phyloP scores from a whole-genome alignment of 495 filamentous ascomycete genomes.

The Aspergillus bridgeri region DNA sequence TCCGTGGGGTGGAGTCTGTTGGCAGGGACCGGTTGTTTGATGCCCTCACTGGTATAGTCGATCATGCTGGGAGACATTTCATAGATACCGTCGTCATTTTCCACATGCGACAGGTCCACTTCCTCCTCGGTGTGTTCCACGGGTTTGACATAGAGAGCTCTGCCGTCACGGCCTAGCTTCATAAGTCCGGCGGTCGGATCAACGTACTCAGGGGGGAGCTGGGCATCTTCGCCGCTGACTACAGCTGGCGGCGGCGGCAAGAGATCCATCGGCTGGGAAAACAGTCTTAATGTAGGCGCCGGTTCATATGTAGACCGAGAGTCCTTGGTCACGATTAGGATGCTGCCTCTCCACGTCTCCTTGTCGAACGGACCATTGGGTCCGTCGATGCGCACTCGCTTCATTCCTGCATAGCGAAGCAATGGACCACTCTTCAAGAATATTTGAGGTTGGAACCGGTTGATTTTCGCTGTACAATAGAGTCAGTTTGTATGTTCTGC shows the following conservation, averaged over 20 bases:
- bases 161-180: conserved; percentile 75
- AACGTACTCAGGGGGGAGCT: conserved; percentile 74
- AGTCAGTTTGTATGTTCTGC: conserved; percentile 16
- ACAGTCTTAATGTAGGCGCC: conserved; percentile 73
- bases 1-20: conserved; percentile 48
- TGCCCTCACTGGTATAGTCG: conserved; percentile 36
- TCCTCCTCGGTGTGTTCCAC: conserved; percentile 76
- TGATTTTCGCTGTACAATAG: conserved; percentile 47
- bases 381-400: conserved; percentile 33
- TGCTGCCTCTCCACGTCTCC: conserved; percentile 86
- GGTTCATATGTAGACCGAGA: conserved; percentile 75
- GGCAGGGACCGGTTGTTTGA: conserved; percentile 38
- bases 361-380: conserved; percentile 45
- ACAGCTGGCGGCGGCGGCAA: conserved; percentile 75
- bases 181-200: conserved; percentile 85
- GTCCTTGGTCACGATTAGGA: conserved; percentile 92
- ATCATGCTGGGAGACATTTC: conserved; percentile 51
- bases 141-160: conserved; percentile 77
- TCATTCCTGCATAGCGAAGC: conserved; percentile 82
- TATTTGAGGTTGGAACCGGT: conserved; percentile 71
- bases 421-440: conserved; percentile 89
- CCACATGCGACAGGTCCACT: conserved; percentile 67
- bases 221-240: conserved; percentile 56
- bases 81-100: conserved; percentile 80
- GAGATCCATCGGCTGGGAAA: conserved; percentile 80